Evolutionary conservation across 1,139 yeast genomes (phyloP).

Genomic region (Geotrichum histeridarum): DNA sequence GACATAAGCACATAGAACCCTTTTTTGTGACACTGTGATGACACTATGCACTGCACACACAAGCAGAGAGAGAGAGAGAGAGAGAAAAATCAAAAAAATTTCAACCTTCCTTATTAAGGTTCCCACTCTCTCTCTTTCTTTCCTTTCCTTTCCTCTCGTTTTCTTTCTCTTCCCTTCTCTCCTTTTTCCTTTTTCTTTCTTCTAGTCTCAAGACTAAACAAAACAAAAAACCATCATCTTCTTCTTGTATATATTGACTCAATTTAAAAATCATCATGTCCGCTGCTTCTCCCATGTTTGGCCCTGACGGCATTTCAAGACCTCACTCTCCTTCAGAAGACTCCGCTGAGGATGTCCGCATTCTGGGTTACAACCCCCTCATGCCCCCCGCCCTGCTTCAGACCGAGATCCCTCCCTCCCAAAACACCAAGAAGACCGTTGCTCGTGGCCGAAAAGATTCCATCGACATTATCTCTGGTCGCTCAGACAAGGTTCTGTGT

Average conservation of each 20-base stretch:
- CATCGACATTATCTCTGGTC: constrained; percentile 61
- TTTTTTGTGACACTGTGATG: no score
- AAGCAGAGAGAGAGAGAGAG: no score
- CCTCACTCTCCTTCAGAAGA: constrained; percentile 34
- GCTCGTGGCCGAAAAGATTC: constrained; percentile 73
- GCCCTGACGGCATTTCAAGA: constrained; percentile 38
- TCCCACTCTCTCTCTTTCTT: no score
- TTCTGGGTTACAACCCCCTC: constrained; percentile 84
- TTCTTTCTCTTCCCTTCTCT: background rate
- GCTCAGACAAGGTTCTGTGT: constrained; percentile 75
- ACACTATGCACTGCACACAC: no score
- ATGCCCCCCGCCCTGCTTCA: constrained; percentile 83
- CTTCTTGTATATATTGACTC: background rate
- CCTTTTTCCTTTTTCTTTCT: background rate
- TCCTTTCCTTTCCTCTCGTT: background rate
- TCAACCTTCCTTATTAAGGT: no score
- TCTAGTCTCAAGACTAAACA: background rate
- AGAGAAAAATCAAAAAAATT: no score
- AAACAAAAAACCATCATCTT: background rate
- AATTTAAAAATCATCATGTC: constrained; percentile 35
- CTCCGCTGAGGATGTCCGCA: constrained; percentile 75
- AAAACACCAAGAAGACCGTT: constrained; percentile 60
- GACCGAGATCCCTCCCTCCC: constrained; percentile 67
- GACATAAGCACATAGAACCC: no score
- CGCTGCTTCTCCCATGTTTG: constrained; percentile 45